These are phyloP conservation scores for Fraxinus excelsior DNA, from an alignment of 257 asterid species.

Conservation along the genomic window DNA sequence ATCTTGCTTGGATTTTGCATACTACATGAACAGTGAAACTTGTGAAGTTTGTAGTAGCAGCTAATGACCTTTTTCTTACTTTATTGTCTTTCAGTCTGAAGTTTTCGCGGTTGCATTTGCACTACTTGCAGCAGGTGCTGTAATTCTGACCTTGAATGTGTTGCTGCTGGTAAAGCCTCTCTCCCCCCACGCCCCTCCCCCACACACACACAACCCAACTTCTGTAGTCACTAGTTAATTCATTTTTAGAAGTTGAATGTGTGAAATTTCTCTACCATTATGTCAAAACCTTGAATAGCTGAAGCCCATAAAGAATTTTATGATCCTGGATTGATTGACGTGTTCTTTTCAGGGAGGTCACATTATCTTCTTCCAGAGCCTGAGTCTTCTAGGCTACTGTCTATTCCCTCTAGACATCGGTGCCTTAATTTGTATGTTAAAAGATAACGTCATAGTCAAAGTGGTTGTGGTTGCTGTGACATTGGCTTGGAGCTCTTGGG, in stretches of 20 bases:
- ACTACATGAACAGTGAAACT: not conserved
- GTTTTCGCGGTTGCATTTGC: constrained; percentile 98
- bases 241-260: not conserved
- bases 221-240: not conserved
- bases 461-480: constrained; percentile 75
- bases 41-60: constrained; percentile 1
- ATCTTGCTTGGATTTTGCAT: not conserved
- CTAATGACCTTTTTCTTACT: constrained; percentile 19
- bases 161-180: constrained; percentile 69
- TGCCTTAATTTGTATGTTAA: constrained; percentile 79
- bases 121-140: constrained; percentile 88
- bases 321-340: not conserved
- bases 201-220: not conserved
- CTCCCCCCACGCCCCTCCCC: not conserved
- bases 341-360: constrained; percentile 72
- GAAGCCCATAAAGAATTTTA: not conserved
- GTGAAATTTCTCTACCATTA: not conserved
- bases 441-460: constrained; percentile 78
- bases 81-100: constrained; percentile 69
- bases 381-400: constrained; percentile 91
- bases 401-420: constrained; percentile 87
- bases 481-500: constrained; percentile 97
- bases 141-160: constrained; percentile 88
- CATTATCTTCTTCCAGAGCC: constrained; percentile 96
- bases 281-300: not conserved